Conservation (phyloP, 2,329 filamentous ascomycete species). For the Escovopsis sp. region DNA sequence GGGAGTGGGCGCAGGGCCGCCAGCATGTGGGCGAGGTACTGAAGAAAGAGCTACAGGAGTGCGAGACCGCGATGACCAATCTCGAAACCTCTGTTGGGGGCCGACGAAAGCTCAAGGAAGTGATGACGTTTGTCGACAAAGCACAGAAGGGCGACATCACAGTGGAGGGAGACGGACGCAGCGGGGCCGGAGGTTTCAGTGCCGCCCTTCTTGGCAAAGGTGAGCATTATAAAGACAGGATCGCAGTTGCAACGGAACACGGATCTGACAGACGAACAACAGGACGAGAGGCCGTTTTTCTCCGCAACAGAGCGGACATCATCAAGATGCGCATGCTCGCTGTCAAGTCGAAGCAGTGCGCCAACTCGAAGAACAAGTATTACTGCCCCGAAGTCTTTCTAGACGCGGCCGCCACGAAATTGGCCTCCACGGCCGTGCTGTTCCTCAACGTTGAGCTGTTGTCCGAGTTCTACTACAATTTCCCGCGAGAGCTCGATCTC, state of each 20-base stretch:
- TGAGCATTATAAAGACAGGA: conserved; percentile 23
- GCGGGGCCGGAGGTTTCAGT: conserved; percentile 87
- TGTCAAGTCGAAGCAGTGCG: conserved; percentile 82
- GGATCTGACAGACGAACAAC: conserved; percentile 13
- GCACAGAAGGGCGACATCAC: conserved; percentile 73
- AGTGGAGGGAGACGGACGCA: conserved; percentile 68
- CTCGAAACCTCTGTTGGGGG: conserved; percentile 71
- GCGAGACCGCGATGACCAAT: conserved; percentile 60
- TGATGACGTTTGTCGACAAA: conserved; percentile 81
- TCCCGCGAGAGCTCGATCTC: conserved; percentile 80
- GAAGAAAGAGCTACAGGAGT: conserved; percentile 77
- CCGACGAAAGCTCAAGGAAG: conserved; percentile 72
- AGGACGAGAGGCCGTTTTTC: conserved; percentile 89
- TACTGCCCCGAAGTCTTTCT: conserved; percentile 94
- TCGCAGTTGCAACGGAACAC: background rate
- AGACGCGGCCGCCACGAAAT: conserved; percentile 90
- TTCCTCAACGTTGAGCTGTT: conserved; percentile 96
- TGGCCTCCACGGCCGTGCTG: conserved; percentile 86
- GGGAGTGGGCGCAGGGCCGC: conserved; percentile 74
- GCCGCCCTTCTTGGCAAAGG: conserved; percentile 71
- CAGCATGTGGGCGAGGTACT: conserved; percentile 69
- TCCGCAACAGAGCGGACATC: conserved; percentile 79
- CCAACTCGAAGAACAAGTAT: conserved; percentile 76
- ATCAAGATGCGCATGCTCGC: conserved; percentile 82
- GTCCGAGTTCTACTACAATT: conserved; percentile 96